Evolutionary conservation across 805 yeast genomes (phyloP).

Genomic region (Debaryomyces prosopidis): DNA sequence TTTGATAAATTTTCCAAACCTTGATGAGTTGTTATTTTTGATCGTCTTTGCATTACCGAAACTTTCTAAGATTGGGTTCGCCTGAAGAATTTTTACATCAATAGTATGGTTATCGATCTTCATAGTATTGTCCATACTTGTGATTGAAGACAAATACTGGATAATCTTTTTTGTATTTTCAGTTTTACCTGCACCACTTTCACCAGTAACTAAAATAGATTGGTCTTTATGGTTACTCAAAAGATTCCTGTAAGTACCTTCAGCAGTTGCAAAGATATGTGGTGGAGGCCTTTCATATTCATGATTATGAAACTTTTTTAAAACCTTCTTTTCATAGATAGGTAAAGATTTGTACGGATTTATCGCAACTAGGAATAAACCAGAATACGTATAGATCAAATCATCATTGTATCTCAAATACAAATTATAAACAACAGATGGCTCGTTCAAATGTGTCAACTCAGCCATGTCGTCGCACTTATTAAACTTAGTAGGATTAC

Average conservation of each 20-base stretch:
- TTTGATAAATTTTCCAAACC: conserved; percentile 95
- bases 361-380: conserved; percentile 90
- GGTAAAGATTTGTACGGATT: conserved; percentile 83
- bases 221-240: conserved; percentile 72
- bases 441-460: conserved; percentile 89
- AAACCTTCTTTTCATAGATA: conserved; percentile 62
- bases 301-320: conserved; percentile 53
- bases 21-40: conserved; percentile 88
- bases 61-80: conserved; percentile 93
- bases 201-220: conserved; percentile 96
- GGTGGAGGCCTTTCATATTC: conserved; percentile 54
- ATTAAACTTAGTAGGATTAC: conserved; percentile 89
- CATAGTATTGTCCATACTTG: conserved; percentile 24
- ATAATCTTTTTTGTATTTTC: conserved; percentile 95
- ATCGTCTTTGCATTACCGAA: conserved; percentile 98
- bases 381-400: conserved; percentile 89
- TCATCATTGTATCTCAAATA: conserved; percentile 75
- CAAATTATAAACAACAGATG: conserved; percentile 88
- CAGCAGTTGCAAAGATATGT: conserved; percentile 85
- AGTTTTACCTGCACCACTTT: conserved; percentile 98
- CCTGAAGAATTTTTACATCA: conserved; percentile 84
- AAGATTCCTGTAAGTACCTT: conserved; percentile 78
- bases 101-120: conserved; percentile 40
- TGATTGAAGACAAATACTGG: conserved; percentile 83
- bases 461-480: conserved; percentile 95